Conservation (phyloP, 1,284 basidiomycete species). For the Malassezia cuniculi region DNA sequence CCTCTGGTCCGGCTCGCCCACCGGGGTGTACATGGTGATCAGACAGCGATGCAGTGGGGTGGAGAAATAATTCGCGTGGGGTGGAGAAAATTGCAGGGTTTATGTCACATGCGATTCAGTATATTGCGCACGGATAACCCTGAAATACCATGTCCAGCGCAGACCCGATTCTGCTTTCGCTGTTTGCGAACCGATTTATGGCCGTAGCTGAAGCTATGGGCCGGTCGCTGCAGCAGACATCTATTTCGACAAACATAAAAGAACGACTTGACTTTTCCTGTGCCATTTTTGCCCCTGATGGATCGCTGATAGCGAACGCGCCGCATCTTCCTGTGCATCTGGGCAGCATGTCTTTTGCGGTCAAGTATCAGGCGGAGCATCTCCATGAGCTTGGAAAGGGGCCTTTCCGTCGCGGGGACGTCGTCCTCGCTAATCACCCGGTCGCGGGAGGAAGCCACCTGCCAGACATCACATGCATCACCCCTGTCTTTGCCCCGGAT, state of each 20-base stretch:
- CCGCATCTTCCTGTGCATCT: constrained; percentile 63
- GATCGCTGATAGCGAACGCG: constrained; percentile 79
- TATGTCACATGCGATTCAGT: too few relatives aligned
- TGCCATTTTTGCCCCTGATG: constrained; percentile 77
- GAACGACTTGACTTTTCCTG: constrained; percentile 75
- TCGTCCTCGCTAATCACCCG: constrained; percentile 79
- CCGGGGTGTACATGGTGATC: too few relatives aligned
- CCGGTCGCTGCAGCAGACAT: constrained; percentile 67
- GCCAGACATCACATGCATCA: constrained; percentile 72
- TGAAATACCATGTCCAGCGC: constrained; percentile 30
- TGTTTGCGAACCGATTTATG: constrained; percentile 86
- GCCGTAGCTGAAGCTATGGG: constrained; percentile 87
- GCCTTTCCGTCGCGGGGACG: constrained; percentile 62
- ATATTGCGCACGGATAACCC: too few relatives aligned
- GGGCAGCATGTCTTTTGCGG: constrained; percentile 54
- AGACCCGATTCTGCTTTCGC: constrained; percentile 73
- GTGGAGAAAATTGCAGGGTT: too few relatives aligned
- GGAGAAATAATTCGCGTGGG: too few relatives aligned
- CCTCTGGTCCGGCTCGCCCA: too few relatives aligned
- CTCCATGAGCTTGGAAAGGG: constrained; percentile 48
- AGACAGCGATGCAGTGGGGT: too few relatives aligned
- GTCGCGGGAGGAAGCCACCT: constrained; percentile 60
- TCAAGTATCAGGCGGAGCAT: constrained; percentile 73
- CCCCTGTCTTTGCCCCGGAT: constrained; percentile 62
- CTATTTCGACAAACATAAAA: constrained; percentile 81